Conservation (phyloP, 768 basidiomycete species). For the Collybiopsis luxurians region DNA sequence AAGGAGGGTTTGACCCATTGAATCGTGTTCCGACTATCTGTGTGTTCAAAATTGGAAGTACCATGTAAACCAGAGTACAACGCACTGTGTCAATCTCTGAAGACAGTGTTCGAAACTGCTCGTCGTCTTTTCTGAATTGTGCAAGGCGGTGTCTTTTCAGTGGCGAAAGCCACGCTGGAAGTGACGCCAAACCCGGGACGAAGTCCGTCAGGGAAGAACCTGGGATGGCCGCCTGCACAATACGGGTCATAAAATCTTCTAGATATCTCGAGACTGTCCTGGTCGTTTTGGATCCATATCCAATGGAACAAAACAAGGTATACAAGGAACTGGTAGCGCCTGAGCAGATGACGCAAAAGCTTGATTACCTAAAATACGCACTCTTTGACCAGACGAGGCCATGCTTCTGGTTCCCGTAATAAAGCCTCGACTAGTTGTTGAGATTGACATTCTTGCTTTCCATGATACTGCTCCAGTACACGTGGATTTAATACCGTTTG, state of each 20-base stretch:
- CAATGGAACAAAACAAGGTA: neutral
- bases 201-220: slow-evolving; percentile 35
- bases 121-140: slow-evolving; percentile 20
- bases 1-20: neutral
- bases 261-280: neutral
- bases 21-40: neutral
- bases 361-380: neutral
- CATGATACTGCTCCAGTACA: slow-evolving; percentile 13
- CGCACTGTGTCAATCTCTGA: neutral
- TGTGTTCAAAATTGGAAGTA: neutral
- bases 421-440: slow-evolving; percentile 18
- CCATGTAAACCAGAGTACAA: no score
- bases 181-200: slow-evolving; percentile 28
- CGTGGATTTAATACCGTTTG: slow-evolving; percentile 2
- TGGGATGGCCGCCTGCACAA: slow-evolving; percentile 31
- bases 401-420: slow-evolving; percentile 18
- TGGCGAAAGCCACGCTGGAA: slow-evolving; percentile 25
- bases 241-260: slow-evolving; percentile 18
- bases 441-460: slow-evolving; percentile 20
- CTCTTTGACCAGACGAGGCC: slow-evolving; percentile 24
- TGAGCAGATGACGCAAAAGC: no score
- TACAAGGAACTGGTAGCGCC: slow-evolving; percentile 8
- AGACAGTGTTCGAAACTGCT: slow-evolving; percentile 18
- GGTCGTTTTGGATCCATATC: neutral
- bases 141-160: slow-evolving; percentile 25